Percentiles rank a stretch among this genome's conserved stretches.
Conservation (phyloP, 192 early-diverging fungal genomes). For the Geranomyces michiganensis region DNA sequence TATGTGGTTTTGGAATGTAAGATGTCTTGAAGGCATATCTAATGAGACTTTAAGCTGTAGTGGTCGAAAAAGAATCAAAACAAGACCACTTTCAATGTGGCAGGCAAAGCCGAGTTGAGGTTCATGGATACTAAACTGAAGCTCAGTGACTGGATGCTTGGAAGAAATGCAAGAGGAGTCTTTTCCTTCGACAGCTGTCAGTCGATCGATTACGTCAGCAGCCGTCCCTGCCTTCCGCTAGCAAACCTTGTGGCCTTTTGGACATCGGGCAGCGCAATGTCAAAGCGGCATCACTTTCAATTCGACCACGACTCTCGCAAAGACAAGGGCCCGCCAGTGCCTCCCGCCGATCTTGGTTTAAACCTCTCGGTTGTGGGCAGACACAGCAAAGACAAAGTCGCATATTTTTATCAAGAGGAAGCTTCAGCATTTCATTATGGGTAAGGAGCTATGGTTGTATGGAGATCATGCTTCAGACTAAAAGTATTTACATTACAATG, state of each 20-base stretch:
- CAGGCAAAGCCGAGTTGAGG: no score
- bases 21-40: no score
- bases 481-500: not conserved
- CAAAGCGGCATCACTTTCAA: slow-evolving; percentile 2
- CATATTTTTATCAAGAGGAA: slow-evolving; percentile 64
- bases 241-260: not conserved
- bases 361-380: not conserved
- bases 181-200: no score
- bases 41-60: no score
- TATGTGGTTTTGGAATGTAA: no score
- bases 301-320: slow-evolving; percentile 3
- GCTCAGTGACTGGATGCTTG: no score
- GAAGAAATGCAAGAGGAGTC: no score
- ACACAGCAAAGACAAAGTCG: slow-evolving; percentile 49
- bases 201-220: no score
- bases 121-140: no score
- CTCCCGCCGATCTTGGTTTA: not conserved
- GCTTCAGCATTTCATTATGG: slow-evolving; percentile 88
- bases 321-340: not conserved
- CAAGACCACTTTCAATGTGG: no score
- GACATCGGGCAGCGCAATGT: slow-evolving; percentile 19
- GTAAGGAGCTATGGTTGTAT: slow-evolving; percentile 9
- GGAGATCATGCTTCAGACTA: not conserved
- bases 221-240: no score
- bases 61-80: no score